Base-by-base conservation (phyloP, 306 rosid species). In the Fagus crenata region DNA sequence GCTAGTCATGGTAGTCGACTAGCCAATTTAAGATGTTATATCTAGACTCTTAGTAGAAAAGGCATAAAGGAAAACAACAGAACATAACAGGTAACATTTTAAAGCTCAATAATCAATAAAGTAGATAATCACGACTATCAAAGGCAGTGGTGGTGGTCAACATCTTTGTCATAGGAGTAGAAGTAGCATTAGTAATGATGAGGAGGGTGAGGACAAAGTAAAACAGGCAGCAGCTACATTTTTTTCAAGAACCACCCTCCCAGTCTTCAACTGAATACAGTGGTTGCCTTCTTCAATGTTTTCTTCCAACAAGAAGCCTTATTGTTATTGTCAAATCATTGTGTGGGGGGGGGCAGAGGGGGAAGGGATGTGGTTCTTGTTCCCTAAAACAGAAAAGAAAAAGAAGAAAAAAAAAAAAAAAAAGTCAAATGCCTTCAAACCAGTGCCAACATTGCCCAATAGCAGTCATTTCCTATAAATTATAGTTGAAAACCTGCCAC, bases 401-500 rank as follows among this genome's bases (percentile, higher is more conserved):
- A 22, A 22, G 28, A 22, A 22, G 28, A 22, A 22, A 22, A 22
- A 22, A 22, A 22, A 22, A 22, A 22, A 51, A 1, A 35, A 49
- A 75, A 55, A n/a, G n/a, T 59, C 59, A 37, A 31, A 6, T 35
- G n/a, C 69, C 42, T 36, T 67, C 61, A 70, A 65, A 58, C 72
- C 56, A 36, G 35, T 43, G 71, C 18, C 53, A 31, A 78, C 63
- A 51, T 67, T 67, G 60, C 32, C 84, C 73, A 15, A 5, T 61
- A 53, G 63, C 7, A 41, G 54, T 60, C 63, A 39, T 54, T 37
- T 55, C 56, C 46, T 22, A 39, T 22, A 59, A 46, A 74, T 53
- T 74, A 75, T 71, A 61, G 64, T 73, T 61, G 73, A 49, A 75
- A 67, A 68, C 55, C 41, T n/a, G 70, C 73, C 64, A 75, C 71